Base-by-base conservation (phyloP, 2,329 filamentous ascomycete species). In the Dactylonectria macrodidyma region DNA sequence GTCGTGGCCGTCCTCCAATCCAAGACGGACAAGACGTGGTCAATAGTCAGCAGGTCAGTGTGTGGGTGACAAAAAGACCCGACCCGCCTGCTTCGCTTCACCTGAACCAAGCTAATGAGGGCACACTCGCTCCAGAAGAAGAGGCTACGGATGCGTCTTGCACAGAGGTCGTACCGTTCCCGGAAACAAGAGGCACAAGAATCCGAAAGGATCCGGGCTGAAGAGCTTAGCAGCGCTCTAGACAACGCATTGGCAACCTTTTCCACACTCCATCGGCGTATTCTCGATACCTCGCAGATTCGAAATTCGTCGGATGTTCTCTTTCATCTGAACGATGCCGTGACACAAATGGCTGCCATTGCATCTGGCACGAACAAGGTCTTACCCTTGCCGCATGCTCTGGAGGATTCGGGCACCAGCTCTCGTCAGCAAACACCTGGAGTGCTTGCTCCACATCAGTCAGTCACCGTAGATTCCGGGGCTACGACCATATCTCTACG, bases 81-180 rank as follows among this genome's bases (percentile, higher is more conserved):
- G 26, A 30, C 26, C 26, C 26, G 7, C 26, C 7, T 30, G 26
- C 26, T 30, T 30, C 26, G 7, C 26, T 4, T 30, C 26, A 30
- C 26, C 26, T 30, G 26, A 30, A 30, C 26, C 26, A 30, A 30
- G 26, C 26, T 30, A 30, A 30, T 30, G 26, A 30, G 26, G 26
- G 26, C 26, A 30, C 26, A 30, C 26, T 30, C 26, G 26, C 26
- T 30, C 26, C 26, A 30, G 26, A 4, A 30, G 26, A 30, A 30
- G 26, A 30, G 26, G 26, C 26, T 30, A 30, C 26, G 26, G 26
- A 30, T 30, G 26, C 26, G 26, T 30, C 12, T 67, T 4, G 65
- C 65, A 1, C 65, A 67, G 12, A 50, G 65, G 11, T 24, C 65
- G 19, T 67, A 67, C 34, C 65, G 65, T 12, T 38, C 11, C 1